Base-by-base conservation (phyloP, 2,329 filamentous ascomycete genomes). In the Leptographium wingfieldii region DNA sequence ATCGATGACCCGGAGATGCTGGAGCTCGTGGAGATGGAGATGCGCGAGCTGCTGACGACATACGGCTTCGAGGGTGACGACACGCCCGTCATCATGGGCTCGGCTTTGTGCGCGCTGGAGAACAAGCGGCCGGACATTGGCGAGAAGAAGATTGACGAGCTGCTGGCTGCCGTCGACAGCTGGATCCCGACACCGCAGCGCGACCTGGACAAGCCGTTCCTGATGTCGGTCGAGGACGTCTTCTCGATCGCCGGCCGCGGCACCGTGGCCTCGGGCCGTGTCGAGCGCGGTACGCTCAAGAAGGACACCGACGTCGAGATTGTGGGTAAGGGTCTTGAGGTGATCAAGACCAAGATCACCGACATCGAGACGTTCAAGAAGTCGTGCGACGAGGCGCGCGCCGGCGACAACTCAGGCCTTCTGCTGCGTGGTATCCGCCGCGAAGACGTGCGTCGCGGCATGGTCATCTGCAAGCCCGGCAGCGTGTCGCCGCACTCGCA, bases 361-460 rank as follows among this genome's bases (percentile, higher is more conserved):
- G 95, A 99, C 72, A 97, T 99, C 68, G 94, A 99, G 81, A 99
- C 92, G 66, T 99, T 99, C 83, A 96, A 97, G 84, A 99, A 99
- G 84, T 95, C 91, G 56, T 97, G 94, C 76, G 92, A 96, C 61
- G 90, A 96, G 77, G 95, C 92, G 62, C 85, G 89, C 69, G 94
- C 94, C 63, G 94, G 94, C 74, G 94, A 99, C 77, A 99, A 97
- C 85, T 96, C 94, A 31, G 94, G 94, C 71, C 88, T 99, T 46
- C 84, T 99, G 59, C 87, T 99, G 74, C 90, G 94, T 77, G 92
- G 94, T 81, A 77, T 99, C 71, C 92, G 91, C 77, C 91, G 94
- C 71, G 94, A 99, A 78, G 95, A 99, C 69, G 82, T 99, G 70
- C 82, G 79, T 69, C 90, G 94, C 73, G 94, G 94, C 72, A 97